These are phyloP conservation scores for Boletus huronensis DNA, from an alignment of 768 basidiomycete genomes.

Conservation along the genomic window DNA sequence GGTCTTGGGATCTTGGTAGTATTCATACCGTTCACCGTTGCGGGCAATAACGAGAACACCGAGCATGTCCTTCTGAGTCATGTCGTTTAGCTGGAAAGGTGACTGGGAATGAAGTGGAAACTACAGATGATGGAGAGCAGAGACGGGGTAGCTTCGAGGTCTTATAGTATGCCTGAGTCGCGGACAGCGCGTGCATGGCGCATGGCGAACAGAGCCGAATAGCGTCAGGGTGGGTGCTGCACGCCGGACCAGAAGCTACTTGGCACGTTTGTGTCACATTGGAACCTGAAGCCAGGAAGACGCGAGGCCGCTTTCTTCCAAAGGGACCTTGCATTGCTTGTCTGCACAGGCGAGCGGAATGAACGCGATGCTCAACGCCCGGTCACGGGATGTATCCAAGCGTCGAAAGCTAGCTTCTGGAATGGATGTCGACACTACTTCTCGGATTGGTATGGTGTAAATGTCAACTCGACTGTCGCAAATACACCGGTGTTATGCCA, in stretches of 20 bases:
- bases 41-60: constrained; percentile 77
- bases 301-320: constrained; percentile 33
- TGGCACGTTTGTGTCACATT: constrained; percentile 23
- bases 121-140: constrained; percentile 16
- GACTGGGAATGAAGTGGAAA: constrained; percentile 16
- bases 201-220: constrained; percentile 28
- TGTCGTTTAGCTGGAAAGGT: constrained; percentile 16
- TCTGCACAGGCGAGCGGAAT: constrained; percentile 31
- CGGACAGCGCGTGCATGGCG: constrained; percentile 27
- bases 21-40: constrained; percentile 71
- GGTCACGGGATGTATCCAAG: constrained; percentile 13
- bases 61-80: constrained; percentile 50
- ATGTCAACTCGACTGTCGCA: constrained; percentile 4
- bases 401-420: constrained; percentile 12
- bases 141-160: constrained; percentile 6
- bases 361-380: constrained; percentile 23
- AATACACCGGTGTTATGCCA: background rate
- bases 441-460: background rate
- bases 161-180: constrained; percentile 24
- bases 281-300: constrained; percentile 26
- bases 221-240: constrained; percentile 22
- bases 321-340: constrained; percentile 25
- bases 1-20: constrained; percentile 67
- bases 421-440: constrained; percentile 6
- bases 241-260: constrained; percentile 16